phyloP scores from a whole-genome alignment of 2,329 filamentous ascomycete genomes.

The Exophiala sideris region DNA sequence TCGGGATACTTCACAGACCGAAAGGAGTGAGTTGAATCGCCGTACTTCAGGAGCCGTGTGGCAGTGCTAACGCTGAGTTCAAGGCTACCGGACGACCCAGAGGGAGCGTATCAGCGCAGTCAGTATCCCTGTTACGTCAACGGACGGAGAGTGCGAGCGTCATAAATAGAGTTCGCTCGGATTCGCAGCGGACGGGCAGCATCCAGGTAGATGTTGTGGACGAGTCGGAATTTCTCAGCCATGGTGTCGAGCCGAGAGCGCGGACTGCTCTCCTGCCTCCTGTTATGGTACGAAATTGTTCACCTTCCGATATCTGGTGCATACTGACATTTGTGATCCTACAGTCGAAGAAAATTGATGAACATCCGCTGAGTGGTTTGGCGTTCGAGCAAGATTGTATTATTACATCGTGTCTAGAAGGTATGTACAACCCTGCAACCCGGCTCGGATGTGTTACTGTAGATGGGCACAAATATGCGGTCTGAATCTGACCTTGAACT shows the following conservation, averaged over 20 bases:
- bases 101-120: conserved; percentile 48
- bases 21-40: conserved; percentile 65
- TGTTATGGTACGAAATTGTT: conserved; percentile 65
- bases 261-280: conserved; percentile 83
- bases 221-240: conserved; percentile 62
- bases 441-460: conserved; percentile 21
- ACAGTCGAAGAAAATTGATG: conserved; percentile 77
- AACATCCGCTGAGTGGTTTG: conserved; percentile 83
- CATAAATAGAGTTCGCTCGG: conserved; percentile 61
- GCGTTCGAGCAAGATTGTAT: conserved; percentile 93
- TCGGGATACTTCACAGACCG: conserved; percentile 90
- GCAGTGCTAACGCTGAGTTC: conserved; percentile 1
- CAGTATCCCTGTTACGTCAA: conserved; percentile 49
- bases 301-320: conserved; percentile 5
- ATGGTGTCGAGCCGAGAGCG: conserved; percentile 79
- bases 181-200: conserved; percentile 56
- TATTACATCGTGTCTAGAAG: conserved; percentile 85
- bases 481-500: conserved; percentile 24
- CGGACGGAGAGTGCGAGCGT: conserved; percentile 61
- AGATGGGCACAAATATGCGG: not conserved
- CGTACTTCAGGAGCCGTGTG: not conserved
- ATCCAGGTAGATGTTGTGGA: conserved; percentile 39
- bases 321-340: conserved; percentile 3
- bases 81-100: conserved; percentile 34
- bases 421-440: conserved; percentile 51